These are phyloP conservation scores for Triticum aestivum DNA, from an alignment of 176 grass and related monocot genomes.

Conservation along the genomic window IWGSC_CS_RefSeq_v2.1 NC_057798.1:105516151-105516650, in stretches of 20 bases:
- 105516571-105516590: background rate
- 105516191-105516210: background rate
- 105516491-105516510: background rate
- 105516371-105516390: background rate
- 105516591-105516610: background rate
- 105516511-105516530: background rate
- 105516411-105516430: background rate
- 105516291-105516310: background rate
- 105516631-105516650: background rate
- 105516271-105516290: background rate
- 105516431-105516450: background rate
- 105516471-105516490: background rate
- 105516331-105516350: background rate
- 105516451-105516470: conserved; percentile 8
- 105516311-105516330: background rate
- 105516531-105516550: background rate
- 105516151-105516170: background rate
- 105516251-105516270: background rate
- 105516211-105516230: background rate
- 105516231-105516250: background rate
- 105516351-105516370: background rate
- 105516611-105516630: background rate
- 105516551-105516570: background rate
- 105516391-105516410: too few relatives aligned
- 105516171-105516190: background rate